phyloP scores from a whole-genome alignment of 805 yeast species.

The Grigorovia yakushimaensis region DNA sequence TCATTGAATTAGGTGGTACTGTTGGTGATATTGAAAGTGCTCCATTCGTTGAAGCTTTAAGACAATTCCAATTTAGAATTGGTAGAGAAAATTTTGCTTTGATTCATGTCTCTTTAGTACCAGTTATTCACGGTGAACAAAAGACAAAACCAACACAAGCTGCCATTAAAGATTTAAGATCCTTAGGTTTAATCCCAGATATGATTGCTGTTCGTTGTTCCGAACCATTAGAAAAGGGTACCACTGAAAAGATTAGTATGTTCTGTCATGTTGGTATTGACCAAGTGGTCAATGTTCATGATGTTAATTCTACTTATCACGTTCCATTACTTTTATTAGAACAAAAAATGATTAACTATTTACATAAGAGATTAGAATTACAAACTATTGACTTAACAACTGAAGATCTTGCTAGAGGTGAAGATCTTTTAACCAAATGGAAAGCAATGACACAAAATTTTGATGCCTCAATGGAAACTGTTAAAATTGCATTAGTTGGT shows the following conservation, averaged over 20 bases:
- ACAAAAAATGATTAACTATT: constrained; percentile 71
- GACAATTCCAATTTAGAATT: constrained; percentile 97
- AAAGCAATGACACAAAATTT: constrained; percentile 62
- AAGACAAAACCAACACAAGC: constrained; percentile 99
- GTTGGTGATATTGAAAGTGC: constrained; percentile 99
- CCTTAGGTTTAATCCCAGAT: constrained; percentile 90
- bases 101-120: constrained; percentile 93
- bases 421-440: constrained; percentile 67
- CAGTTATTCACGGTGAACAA: constrained; percentile 97
- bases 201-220: constrained; percentile 97
- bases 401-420: constrained; percentile 57
- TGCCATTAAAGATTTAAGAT: constrained; percentile 92
- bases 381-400: constrained; percentile 35
- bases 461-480: constrained; percentile 77
- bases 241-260: constrained; percentile 96
- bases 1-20: constrained; percentile 96
- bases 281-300: constrained; percentile 94
- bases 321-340: constrained; percentile 87
- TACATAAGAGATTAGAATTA: constrained; percentile 59
- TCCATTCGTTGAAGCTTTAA: constrained; percentile 95
- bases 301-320: constrained; percentile 93
- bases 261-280: constrained; percentile 98
- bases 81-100: constrained; percentile 90
- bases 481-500: constrained; percentile 93
- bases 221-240: constrained; percentile 65